Conservation (phyloP, 1,284 basidiomycete species). For the Tranzscheliella williamsii region DNA sequence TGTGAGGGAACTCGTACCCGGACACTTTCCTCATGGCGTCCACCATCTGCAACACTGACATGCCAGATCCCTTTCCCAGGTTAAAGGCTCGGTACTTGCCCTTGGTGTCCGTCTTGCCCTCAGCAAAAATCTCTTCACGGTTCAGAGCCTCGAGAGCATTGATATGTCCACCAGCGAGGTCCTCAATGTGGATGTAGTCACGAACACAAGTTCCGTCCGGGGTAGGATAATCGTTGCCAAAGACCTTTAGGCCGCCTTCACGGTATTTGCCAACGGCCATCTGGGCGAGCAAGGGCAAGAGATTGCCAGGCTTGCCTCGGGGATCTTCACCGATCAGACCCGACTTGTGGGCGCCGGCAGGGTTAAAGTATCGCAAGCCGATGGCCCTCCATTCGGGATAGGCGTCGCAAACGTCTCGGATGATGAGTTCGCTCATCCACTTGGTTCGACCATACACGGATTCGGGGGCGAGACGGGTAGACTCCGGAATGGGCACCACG, state of each 20-base stretch:
- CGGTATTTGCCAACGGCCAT: slow-evolving; percentile 91
- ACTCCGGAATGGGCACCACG: slow-evolving; percentile 90
- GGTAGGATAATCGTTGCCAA: slow-evolving; percentile 97
- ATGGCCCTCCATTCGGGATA: slow-evolving; percentile 78
- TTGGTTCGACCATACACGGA: slow-evolving; percentile 96
- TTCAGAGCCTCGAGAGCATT: slow-evolving; percentile 84
- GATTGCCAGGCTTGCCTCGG: slow-evolving; percentile 88
- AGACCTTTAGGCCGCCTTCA: slow-evolving; percentile 81
- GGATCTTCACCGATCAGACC: slow-evolving; percentile 96
- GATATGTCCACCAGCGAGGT: slow-evolving; percentile 89
- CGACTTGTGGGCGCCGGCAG: slow-evolving; percentile 93
- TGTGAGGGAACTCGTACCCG: slow-evolving; percentile 75
- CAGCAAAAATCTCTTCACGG: slow-evolving; percentile 66
- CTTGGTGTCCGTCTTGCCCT: slow-evolving; percentile 52
- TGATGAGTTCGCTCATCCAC: slow-evolving; percentile 86
- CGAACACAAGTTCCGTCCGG: slow-evolving; percentile 79
- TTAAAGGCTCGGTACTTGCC: slow-evolving; percentile 89
- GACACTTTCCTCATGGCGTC: slow-evolving; percentile 93
- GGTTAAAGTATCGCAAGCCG: slow-evolving; percentile 93
- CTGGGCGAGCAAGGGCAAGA: slow-evolving; percentile 89
- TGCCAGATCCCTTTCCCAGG: slow-evolving; percentile 87
- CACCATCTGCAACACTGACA: slow-evolving; percentile 91
- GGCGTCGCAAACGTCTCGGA: slow-evolving; percentile 84
- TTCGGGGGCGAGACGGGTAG: slow-evolving; percentile 82
- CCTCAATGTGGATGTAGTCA: slow-evolving; percentile 96